These are phyloP conservation scores for Phytophthora citricola DNA, from an alignment of 352 stramenopile species.

Conservation along the genomic window DNA sequence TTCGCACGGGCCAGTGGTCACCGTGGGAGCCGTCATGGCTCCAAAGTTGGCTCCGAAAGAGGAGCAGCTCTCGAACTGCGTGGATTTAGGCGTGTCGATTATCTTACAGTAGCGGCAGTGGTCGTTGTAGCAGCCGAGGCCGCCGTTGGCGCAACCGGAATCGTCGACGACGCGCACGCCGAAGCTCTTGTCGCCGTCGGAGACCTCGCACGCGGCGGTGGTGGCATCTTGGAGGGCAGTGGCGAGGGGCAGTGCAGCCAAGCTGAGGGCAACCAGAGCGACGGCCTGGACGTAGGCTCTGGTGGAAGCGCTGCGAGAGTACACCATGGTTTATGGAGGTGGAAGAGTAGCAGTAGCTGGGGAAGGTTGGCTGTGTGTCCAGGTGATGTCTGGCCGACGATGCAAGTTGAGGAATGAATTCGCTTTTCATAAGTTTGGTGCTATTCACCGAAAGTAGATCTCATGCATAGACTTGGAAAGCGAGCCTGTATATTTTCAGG, in stretches of 20 bases:
- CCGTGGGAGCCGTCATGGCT: slow-evolving; percentile 16
- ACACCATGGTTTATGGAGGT: slow-evolving; percentile 30
- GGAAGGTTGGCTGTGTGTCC: slow-evolving; percentile 6
- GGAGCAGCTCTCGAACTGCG: slow-evolving; percentile 38
- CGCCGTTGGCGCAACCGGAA: slow-evolving; percentile 30
- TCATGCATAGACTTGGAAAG: no score
- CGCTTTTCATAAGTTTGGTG: no score
- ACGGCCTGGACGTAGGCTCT: slow-evolving; percentile 25
- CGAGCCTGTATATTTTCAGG: no score
- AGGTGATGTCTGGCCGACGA: slow-evolving; percentile 16
- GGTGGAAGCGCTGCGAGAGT: slow-evolving; percentile 25
- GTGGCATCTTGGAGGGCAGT: background rate
- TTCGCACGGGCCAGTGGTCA: slow-evolving; percentile 27
- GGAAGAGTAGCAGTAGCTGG: slow-evolving; percentile 1
- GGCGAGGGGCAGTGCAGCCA: slow-evolving; percentile 15
- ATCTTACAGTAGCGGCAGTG: slow-evolving; percentile 52
- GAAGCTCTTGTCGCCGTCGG: slow-evolving; percentile 32
- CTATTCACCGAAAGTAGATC: background rate
- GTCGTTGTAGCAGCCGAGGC: slow-evolving; percentile 44
- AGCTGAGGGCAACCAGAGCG: slow-evolving; percentile 21
- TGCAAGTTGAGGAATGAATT: slow-evolving; percentile 18
- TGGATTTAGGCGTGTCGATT: slow-evolving; percentile 41
- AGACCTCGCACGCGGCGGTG: slow-evolving; percentile 20
- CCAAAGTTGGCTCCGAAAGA: slow-evolving; percentile 36
- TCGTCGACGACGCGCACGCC: slow-evolving; percentile 42